Percentiles rank a stretch among this genome's conserved stretches.
Evolutionary conservation across 768 basidiomycete species (phyloP).

Genomic region (Neoboletus magnificus): DNA sequence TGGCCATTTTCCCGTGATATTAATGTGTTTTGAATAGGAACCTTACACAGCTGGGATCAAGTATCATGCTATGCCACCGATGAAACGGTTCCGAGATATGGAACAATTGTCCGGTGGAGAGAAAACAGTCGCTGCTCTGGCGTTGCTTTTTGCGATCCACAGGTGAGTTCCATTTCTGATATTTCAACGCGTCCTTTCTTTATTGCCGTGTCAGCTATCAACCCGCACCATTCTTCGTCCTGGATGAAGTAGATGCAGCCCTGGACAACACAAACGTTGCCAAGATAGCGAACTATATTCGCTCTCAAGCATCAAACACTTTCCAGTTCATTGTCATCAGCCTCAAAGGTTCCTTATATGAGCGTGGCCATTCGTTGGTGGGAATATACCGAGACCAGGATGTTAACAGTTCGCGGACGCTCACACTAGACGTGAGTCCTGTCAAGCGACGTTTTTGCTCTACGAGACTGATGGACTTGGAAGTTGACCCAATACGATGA

Average conservation of each 20-base stretch:
- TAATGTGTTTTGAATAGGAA: constrained; percentile 46
- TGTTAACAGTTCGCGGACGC: constrained; percentile 84
- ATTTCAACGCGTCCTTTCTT: neutral
- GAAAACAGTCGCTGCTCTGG: constrained; percentile 97
- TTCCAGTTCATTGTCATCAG: constrained; percentile 99
- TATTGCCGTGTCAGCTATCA: constrained; percentile 63
- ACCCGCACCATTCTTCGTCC: constrained; percentile 95
- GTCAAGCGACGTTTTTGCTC: neutral
- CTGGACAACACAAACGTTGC: constrained; percentile 98
- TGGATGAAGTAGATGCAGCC: constrained; percentile 98
- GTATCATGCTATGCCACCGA: constrained; percentile 99
- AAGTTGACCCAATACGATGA: constrained; percentile 31
- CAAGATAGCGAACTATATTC: constrained; percentile 91
- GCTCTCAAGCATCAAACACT: constrained; percentile 71
- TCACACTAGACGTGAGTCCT: constrained; percentile 81
- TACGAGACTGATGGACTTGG: constrained; percentile 6
- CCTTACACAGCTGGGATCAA: constrained; percentile 89
- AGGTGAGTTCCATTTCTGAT: constrained; percentile 46
- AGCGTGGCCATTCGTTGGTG: constrained; percentile 84
- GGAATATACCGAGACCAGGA: constrained; percentile 95
- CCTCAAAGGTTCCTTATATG: constrained; percentile 90
- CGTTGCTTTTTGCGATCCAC: constrained; percentile 94
- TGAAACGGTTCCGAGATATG: constrained; percentile 99
- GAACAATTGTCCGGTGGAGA: constrained; percentile 98
- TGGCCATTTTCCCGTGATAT: constrained; percentile 6